Evolutionary conservation across 352 stramenopile species (phyloP), one percentile per base, ranked within the genome.

Genomic region (Phytophthora citricola): DNA sequence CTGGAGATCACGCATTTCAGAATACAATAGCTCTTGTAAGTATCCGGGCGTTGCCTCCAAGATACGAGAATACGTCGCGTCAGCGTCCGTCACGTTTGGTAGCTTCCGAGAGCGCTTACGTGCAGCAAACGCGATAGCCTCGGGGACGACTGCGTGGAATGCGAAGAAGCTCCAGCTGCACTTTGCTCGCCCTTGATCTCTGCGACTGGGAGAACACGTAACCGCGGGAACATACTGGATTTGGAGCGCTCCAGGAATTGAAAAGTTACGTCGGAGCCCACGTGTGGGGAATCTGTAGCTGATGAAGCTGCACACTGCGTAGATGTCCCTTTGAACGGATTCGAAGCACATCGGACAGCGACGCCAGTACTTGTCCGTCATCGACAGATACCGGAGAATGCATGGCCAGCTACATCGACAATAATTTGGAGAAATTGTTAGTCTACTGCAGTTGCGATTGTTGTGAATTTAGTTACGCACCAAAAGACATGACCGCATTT

Each of bases 331-430:
- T 66, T 95, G 85, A 45, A 94, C 83, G 17, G 84, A 89, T 53
- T 95, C 87, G 55, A 95, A 95, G 61, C 87, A 95, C 87, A 95
- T 95, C 6, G 87, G 87, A 48, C 87, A 95, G 36, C 87, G 85
- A 29, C 85, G 81, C 87, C 87, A 95, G 72, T 95, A 95, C 66
- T 95, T 95, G 53, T 95, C 87, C 39, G 76, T 90, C 69, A 95
- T 68, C 3, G 87, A 95, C 47, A 95, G 40, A 50, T 95, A 95
- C 14, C 83, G 83, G 9, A 95, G 58, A 50, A 95, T 95, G 44
- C 87, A 95, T 27, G 83, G 79, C 87, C 87, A 95, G 61, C 87
- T 95, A 58, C 5, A 57, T 36, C 14, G 43, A 57, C 53, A 64
- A 34, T 6, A 47, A 63, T 34, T 27, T 5, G 46, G 17, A 49